These are phyloP conservation scores for Monotropa hypopitys DNA, from an alignment of 179 eudicot genomes.

Conservation along the genomic window DNA sequence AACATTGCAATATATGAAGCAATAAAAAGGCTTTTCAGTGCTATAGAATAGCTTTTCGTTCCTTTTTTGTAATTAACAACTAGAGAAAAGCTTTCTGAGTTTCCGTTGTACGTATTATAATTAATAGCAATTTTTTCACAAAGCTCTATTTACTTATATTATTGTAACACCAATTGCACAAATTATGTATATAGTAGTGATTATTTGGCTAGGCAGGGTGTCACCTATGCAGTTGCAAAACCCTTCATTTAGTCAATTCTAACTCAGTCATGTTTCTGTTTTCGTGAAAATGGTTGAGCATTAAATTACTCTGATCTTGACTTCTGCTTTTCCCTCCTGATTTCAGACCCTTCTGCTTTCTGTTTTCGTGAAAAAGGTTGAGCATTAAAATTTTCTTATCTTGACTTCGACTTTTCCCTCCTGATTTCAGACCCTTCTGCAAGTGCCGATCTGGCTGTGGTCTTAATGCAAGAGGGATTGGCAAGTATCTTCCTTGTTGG, in stretches of 20 bases:
- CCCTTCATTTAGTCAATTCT: not conserved
- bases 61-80: too few relatives aligned
- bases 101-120: too few relatives aligned
- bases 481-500: slow-evolving; percentile 75
- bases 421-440: slow-evolving; percentile 60
- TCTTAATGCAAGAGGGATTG: slow-evolving; percentile 92
- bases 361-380: not conserved
- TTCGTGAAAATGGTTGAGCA: not conserved
- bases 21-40: too few relatives aligned
- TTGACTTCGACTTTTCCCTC: not conserved
- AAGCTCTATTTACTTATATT: not conserved
- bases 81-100: too few relatives aligned
- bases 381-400: not conserved
- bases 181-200: not conserved
- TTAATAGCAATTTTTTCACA: too few relatives aligned
- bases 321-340: slow-evolving; percentile 1
- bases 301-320: not conserved
- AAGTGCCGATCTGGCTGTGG: slow-evolving; percentile 87
- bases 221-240: not conserved
- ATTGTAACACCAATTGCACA: not conserved
- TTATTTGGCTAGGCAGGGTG: not conserved
- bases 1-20: too few relatives aligned
- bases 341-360: slow-evolving; percentile 74
- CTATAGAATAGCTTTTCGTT: too few relatives aligned
- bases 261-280: not conserved